A percentile compares a stretch with the other conserved stretches of the same genome.
These are phyloP conservation scores for Saturnispora halmiae DNA, from an alignment of 805 yeast species.

Conservation along the genomic window DNA sequence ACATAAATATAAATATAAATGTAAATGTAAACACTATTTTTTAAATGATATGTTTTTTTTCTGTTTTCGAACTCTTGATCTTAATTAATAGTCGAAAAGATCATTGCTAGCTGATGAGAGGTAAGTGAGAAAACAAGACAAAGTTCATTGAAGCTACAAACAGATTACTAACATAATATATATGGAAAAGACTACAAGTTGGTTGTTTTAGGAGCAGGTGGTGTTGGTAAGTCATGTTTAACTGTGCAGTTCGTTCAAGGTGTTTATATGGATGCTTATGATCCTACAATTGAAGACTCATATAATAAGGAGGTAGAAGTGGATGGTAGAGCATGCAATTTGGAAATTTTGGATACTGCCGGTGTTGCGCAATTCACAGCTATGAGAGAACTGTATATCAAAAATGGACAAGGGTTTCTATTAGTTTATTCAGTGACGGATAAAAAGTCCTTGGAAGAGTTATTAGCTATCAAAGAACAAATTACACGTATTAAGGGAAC, in stretches of 20 bases:
- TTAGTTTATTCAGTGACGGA: conserved; percentile 53
- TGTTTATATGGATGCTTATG: conserved; percentile 82
- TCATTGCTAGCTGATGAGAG: too few relatives aligned
- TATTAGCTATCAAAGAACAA: conserved; percentile 72
- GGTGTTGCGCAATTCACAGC: conserved; percentile 87
- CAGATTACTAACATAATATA: conserved; percentile 7
- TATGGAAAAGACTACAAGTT: conserved; percentile 62
- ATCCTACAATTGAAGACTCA: conserved; percentile 95
- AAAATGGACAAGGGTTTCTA: conserved; percentile 71
- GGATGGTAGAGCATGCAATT: conserved; percentile 77
- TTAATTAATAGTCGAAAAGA: too few relatives aligned
- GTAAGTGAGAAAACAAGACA: too few relatives aligned
- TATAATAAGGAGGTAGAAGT: conserved; percentile 82
- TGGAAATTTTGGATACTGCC: conserved; percentile 66
- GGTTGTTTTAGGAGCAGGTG: conserved; percentile 93
- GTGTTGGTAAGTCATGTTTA: conserved; percentile 91
- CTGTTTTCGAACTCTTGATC: too few relatives aligned
- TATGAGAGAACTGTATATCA: conserved; percentile 82
- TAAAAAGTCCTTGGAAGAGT: conserved; percentile 61
- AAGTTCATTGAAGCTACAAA: too few relatives aligned
- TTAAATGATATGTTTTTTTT: too few relatives aligned
- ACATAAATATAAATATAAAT: too few relatives aligned
- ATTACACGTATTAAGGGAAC: conserved; percentile 76
- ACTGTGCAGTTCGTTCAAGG: conserved; percentile 92
- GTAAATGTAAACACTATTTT: too few relatives aligned